These are phyloP conservation scores for Mimosa bimucronata DNA, from an alignment of 306 rosid species.

Conservation along the genomic window DNA sequence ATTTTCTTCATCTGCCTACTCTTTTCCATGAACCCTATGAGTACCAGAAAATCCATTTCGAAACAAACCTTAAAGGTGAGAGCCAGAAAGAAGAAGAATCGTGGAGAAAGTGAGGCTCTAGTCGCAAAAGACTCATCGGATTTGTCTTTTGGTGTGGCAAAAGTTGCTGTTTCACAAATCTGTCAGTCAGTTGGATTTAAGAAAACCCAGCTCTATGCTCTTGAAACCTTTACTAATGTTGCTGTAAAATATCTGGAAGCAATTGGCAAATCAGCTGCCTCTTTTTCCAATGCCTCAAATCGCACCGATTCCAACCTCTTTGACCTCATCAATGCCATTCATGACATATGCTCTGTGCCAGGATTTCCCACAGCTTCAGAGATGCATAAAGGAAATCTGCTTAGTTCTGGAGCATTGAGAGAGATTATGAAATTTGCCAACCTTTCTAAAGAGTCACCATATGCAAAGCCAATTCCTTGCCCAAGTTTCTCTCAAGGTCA, in stretches of 20 bases:
- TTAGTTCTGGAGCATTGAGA: conserved; percentile 51
- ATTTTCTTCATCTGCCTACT: background rate
- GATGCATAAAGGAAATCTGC: conserved; percentile 38
- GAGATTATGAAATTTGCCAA: conserved; percentile 52
- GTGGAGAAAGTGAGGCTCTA: conserved; percentile 9
- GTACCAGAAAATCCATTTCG: conserved; percentile 17
- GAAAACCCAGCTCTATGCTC: conserved; percentile 45
- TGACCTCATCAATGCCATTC: conserved; percentile 69
- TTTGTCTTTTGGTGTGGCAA: conserved; percentile 56
- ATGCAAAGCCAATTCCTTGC: conserved; percentile 53
- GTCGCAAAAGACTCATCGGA: conserved; percentile 51
- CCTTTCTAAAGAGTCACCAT: conserved; percentile 48
- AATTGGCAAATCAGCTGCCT: conserved; percentile 52
- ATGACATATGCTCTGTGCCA: conserved; percentile 46
- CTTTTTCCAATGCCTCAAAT: conserved; percentile 51
- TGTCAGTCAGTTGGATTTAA: conserved; percentile 64
- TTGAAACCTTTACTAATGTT: conserved; percentile 63
- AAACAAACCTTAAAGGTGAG: conserved; percentile 36
- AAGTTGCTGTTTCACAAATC: conserved; percentile 71
- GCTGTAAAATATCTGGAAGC: conserved; percentile 53
- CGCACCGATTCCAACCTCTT: conserved; percentile 65
- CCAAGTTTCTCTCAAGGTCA: conserved; percentile 1
- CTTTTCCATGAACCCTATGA: conserved; percentile 39
- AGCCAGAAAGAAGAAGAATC: conserved; percentile 36
- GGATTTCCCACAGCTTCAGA: conserved; percentile 61